Percentiles rank a stretch among this genome's conserved stretches.
These are phyloP conservation scores for Musa schizocarpa DNA, from an alignment of 176 grass and related monocot genomes.

Conservation along the genomic window DNA sequence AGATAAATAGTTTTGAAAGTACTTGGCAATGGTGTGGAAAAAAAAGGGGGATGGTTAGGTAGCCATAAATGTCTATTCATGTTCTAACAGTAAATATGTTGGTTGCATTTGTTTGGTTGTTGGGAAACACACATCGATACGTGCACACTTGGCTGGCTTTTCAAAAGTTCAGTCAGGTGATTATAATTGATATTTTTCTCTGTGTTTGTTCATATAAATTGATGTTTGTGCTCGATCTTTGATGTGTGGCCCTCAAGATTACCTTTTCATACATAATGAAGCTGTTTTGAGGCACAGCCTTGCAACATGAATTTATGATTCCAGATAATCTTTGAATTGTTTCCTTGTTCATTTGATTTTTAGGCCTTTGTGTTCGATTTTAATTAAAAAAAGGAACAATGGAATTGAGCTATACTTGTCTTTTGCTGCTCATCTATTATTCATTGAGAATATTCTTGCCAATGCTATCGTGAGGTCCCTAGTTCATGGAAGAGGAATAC, in stretches of 20 bases:
- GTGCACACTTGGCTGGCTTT: too few relatives aligned
- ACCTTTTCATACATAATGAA: slow-evolving; percentile 47
- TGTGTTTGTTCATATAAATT: not conserved
- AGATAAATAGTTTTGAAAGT: too few relatives aligned
- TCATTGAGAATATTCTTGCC: not conserved
- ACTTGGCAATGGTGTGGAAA: too few relatives aligned
- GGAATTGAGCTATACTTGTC: not conserved
- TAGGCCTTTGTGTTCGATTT: slow-evolving; percentile 17
- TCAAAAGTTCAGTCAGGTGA: too few relatives aligned
- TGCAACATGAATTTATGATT: slow-evolving; percentile 36
- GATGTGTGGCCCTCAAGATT: slow-evolving; percentile 65
- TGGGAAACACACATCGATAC: too few relatives aligned
- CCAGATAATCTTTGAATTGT: slow-evolving; percentile 45
- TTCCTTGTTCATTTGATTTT: slow-evolving; percentile 29
- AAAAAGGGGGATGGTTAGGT: not conserved
- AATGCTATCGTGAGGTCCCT: not conserved
- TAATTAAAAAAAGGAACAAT: not conserved
- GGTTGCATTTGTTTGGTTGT: too few relatives aligned
- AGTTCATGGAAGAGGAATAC: not conserved
- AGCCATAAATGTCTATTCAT: not conserved
- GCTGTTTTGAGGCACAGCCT: slow-evolving; percentile 73
- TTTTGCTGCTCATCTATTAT: not conserved
- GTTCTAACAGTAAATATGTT: too few relatives aligned
- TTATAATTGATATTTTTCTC: not conserved
- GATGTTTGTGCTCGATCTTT: not conserved